Evolutionary conservation across 768 basidiomycete genomes (phyloP).

Genomic region (Mycena amicta): DNA sequence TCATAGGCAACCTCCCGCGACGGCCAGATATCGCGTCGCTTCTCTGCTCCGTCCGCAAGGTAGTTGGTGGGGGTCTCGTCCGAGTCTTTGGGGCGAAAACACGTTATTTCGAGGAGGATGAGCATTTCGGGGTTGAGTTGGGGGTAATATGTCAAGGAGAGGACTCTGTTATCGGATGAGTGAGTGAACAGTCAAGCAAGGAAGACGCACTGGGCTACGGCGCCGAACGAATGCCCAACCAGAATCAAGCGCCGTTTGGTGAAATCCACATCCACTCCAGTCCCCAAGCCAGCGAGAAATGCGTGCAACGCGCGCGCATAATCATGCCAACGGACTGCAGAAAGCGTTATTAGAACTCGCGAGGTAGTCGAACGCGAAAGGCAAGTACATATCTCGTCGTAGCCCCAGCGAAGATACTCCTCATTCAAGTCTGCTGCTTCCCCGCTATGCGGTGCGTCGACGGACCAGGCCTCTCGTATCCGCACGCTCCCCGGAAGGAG

Average conservation of each 20-base stretch:
- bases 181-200: not conserved
- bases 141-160: constrained; percentile 45
- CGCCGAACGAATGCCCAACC: constrained; percentile 61
- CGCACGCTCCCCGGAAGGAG: constrained; percentile 27
- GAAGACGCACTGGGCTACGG: constrained; percentile 42
- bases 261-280: constrained; percentile 52
- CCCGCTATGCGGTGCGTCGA: constrained; percentile 61
- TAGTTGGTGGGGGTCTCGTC: not conserved
- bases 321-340: constrained; percentile 52
- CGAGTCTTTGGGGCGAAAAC: constrained; percentile 24
- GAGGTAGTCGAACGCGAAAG: not conserved
- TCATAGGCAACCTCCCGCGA: not conserved
- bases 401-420: constrained; percentile 15
- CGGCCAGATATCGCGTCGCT: not conserved
- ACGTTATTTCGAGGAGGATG: constrained; percentile 52
- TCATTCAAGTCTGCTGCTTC: constrained; percentile 54
- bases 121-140: constrained; percentile 39
- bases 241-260: constrained; percentile 48
- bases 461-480: constrained; percentile 51
- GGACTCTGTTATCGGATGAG: constrained; percentile 32
- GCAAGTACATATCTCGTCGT: constrained; percentile 46
- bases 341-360: not conserved
- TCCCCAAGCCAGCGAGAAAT: constrained; percentile 50
- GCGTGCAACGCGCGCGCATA: constrained; percentile 50
- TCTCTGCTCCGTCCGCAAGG: not conserved